Evolutionary conservation across 2,329 filamentous ascomycete genomes (phyloP).

Genomic region (Verticillium klebahnii): DNA sequence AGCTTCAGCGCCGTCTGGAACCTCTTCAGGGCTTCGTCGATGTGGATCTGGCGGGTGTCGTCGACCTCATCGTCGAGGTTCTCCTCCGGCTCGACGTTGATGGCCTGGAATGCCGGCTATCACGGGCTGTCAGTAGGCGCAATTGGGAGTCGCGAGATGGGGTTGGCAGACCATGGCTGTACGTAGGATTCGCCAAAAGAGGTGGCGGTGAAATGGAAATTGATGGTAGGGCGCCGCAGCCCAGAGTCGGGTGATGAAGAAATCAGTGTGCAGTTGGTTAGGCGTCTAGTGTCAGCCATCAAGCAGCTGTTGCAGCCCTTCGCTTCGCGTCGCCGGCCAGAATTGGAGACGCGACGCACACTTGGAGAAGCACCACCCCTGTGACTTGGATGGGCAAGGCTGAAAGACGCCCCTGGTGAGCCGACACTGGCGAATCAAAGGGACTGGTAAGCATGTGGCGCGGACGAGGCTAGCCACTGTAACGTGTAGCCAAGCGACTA

Average conservation of each 20-base stretch:
- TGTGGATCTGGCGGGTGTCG: slow-evolving; percentile 91
- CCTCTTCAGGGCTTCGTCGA: slow-evolving; percentile 92
- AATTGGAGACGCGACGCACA: neutral
- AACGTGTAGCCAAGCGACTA: neutral
- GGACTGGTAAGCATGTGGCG: neutral
- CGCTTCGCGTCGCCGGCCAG: neutral
- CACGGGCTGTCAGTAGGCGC: neutral
- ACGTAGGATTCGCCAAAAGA: neutral
- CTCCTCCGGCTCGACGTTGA: slow-evolving; percentile 93
- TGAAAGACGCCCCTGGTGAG: neutral
- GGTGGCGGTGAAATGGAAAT: neutral
- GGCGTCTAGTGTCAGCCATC: neutral
- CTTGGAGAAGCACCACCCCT: neutral
- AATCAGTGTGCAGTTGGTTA: neutral
- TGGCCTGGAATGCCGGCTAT: slow-evolving; percentile 70
- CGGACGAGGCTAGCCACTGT: neutral
- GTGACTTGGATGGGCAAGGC: neutral
- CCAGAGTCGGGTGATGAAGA: neutral
- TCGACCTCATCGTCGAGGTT: slow-evolving; percentile 88
- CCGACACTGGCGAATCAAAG: neutral
- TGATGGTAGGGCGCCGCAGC: neutral
- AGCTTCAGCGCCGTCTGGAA: slow-evolving; percentile 89
- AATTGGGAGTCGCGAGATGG: neutral
- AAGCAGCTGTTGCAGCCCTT: neutral
- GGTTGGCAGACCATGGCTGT: neutral